These are phyloP conservation scores for Psilocybe azurescens DNA, from an alignment of 768 basidiomycete genomes.

Conservation along the genomic window DNA sequence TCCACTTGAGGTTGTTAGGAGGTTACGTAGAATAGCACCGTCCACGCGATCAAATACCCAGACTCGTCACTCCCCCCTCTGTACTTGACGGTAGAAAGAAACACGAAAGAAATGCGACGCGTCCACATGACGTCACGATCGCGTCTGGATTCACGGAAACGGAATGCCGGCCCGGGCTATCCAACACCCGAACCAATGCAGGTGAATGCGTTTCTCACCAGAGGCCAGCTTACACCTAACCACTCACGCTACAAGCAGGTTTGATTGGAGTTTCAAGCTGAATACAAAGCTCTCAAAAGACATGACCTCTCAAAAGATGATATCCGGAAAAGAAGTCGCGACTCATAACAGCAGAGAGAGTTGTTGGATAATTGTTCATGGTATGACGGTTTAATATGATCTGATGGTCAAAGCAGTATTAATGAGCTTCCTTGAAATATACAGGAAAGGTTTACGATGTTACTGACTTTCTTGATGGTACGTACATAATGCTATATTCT, in stretches of 20 bases:
- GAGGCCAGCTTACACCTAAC: background rate
- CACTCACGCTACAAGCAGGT: no score
- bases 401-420: background rate
- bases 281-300: no score
- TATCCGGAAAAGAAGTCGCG: slow-evolving; percentile 38
- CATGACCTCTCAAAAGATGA: slow-evolving; percentile 27
- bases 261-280: no score
- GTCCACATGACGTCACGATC: background rate
- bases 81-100: no score
- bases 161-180: no score
- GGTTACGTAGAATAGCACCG: no score
- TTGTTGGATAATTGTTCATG: slow-evolving; percentile 79
- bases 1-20: no score
- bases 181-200: background rate
- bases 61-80: no score
- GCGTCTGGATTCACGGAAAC: background rate
- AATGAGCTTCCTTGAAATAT: background rate
- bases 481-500: slow-evolving; percentile 15
- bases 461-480: slow-evolving; percentile 79
- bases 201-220: background rate
- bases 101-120: no score
- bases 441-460: slow-evolving; percentile 80
- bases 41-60: no score
- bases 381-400: slow-evolving; percentile 38
- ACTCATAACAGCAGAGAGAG: slow-evolving; percentile 37